Evolutionary conservation across 305 asterid species (phyloP), one percentile per base, ranked within the genome.

Genomic region (Fraxinus velutina): DNA sequence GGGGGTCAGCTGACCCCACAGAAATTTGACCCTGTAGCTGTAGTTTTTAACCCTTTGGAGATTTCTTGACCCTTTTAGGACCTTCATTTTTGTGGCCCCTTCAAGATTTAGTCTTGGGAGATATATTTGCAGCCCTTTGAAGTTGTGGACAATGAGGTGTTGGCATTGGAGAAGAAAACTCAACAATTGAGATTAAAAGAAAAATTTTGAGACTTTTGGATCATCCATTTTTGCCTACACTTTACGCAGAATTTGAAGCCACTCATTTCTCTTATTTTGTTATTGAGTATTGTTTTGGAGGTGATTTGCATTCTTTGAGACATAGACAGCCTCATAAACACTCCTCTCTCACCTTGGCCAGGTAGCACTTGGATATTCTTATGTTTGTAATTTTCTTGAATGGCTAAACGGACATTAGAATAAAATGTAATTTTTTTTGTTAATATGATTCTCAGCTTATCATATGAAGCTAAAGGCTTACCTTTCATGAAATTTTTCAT

Each of bases 11-110:
- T 39, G 50, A 39, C 50, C 50, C 50, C 50, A 39, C 13, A 39
- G 50, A 39, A 39, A 39, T 9, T 39, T 39, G 15, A 39, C 50
- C 50, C 50, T 39, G 50, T 39, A 39, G 50, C 50, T 39, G 12
- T 39, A 39, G 50, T 39, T 39, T 39, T 47, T 47, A 47, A 47
- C 17, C 57, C 22, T 50, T 50, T 15, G 62, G 21, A 87, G 84
- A 73, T 83, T 82, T 80, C 81, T 72, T 76, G 62, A 82, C 82
- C 82, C 81, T 57, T 85, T 75, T 32, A 78, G 73, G 64, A 32
- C 62, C 52, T 71, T 24, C 74, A 32, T 66, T 29, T 22, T 13
- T 73, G 73, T 83, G 70, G 21, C 62, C 62, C 62, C 8, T n/a
- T 50, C 22, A 50, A 50, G 62, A 50, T 70, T 82, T 24, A 68